Conservation (phyloP, 2,329 filamentous ascomycete genomes). For the Paracoccidioides brasiliensis region DNA sequence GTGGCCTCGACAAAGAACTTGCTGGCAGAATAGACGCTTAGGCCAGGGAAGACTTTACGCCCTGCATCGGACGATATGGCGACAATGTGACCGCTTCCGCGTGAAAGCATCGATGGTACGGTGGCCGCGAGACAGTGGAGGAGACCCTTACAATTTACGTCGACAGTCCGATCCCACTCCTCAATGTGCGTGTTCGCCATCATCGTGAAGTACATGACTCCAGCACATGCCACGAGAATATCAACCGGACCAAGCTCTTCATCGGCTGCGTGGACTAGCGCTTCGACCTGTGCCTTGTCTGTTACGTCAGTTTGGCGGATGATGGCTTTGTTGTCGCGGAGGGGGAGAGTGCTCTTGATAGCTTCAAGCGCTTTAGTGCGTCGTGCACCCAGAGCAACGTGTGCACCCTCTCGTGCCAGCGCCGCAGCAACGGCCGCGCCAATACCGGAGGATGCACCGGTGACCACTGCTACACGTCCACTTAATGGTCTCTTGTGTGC, state of each 20-base stretch:
- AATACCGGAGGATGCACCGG: conserved; percentile 67
- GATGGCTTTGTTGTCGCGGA: conserved; percentile 48
- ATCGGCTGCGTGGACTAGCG: conserved; percentile 46
- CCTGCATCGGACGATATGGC: conserved; percentile 74
- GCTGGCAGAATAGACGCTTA: conserved; percentile 69
- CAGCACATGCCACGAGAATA: conserved; percentile 66
- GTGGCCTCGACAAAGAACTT: conserved; percentile 81
- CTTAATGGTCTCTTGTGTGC: conserved; percentile 43
- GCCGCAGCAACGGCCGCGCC: conserved; percentile 60
- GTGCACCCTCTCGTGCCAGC: conserved; percentile 56
- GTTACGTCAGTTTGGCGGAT: conserved; percentile 62
- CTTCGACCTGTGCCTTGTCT: conserved; percentile 50
- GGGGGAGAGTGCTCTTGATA: conserved; percentile 48
- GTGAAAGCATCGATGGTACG: conserved; percentile 58
- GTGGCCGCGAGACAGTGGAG: conserved; percentile 57
- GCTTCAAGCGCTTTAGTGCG: conserved; percentile 55
- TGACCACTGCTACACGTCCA: conserved; percentile 62
- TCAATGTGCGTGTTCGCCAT: conserved; percentile 63
- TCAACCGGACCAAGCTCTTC: conserved; percentile 58
- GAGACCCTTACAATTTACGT: conserved; percentile 77
- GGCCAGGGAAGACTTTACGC: conserved; percentile 66
- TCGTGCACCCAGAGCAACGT: conserved; percentile 59
- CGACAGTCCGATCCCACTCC: conserved; percentile 70
- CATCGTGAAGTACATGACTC: conserved; percentile 83
- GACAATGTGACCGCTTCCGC: conserved; percentile 59